Conservation (phyloP, 345 rosid species). For the Garcia nutans region DNA sequence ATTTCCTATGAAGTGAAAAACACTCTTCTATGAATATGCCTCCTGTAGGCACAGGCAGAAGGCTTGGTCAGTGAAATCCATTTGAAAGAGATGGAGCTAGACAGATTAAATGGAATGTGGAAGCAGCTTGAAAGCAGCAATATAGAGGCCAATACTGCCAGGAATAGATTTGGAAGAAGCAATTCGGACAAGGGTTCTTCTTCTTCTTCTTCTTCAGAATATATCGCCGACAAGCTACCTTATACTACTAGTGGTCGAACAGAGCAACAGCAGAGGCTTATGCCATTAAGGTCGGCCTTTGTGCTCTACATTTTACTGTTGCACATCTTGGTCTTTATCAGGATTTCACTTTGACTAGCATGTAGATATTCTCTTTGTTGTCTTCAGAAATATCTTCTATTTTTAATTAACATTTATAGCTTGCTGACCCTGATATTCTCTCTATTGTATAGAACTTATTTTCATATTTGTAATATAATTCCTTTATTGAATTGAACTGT, state of each 20-base stretch:
- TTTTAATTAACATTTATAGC: neutral
- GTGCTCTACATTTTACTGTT: constrained; percentile 76
- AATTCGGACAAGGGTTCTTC: constrained; percentile 51
- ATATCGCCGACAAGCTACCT: constrained; percentile 56
- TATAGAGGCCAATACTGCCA: constrained; percentile 51
- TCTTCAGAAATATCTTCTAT: neutral
- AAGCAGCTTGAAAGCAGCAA: constrained; percentile 54
- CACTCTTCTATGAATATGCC: neutral
- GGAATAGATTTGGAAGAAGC: constrained; percentile 72
- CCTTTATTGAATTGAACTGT: neutral
- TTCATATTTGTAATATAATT: neutral
- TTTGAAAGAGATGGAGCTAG: constrained; percentile 69
- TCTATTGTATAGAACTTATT: neutral
- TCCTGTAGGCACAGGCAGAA: constrained; percentile 78
- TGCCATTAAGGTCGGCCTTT: constrained; percentile 81
- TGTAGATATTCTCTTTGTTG: neutral
- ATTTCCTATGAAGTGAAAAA: neutral
- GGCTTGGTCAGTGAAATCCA: constrained; percentile 73
- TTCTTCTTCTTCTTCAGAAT: constrained; percentile 55
- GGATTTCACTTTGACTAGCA: constrained; percentile 71
- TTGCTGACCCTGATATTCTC: neutral
- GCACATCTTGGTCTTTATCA: constrained; percentile 79
- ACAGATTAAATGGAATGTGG: constrained; percentile 63
- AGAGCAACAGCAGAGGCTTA: constrained; percentile 62
- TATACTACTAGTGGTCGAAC: constrained; percentile 47